Evolutionary conservation across 306 rosid genomes (phyloP).

Genomic region (Vigna radiata): DNA sequence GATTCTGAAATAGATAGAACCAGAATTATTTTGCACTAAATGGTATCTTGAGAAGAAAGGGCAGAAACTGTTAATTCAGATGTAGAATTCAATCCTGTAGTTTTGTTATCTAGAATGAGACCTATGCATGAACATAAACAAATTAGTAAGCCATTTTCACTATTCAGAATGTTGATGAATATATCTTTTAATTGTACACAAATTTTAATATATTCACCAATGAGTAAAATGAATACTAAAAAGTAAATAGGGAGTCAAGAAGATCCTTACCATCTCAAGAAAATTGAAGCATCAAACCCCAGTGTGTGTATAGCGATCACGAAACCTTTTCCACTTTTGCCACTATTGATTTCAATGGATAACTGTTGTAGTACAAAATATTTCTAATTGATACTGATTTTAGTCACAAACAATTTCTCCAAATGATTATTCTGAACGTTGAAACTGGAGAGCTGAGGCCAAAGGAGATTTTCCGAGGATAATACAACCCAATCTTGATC

Average conservation of each 20-base stretch:
- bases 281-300: slow-evolving; percentile 44
- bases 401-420: slow-evolving; percentile 53
- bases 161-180: slow-evolving; percentile 7
- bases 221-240: slow-evolving; percentile 31
- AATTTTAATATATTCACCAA: slow-evolving; percentile 13
- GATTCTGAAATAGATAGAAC: slow-evolving; percentile 43
- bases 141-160: slow-evolving; percentile 20
- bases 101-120: not conserved
- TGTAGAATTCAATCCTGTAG: not conserved
- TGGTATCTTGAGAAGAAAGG: slow-evolving; percentile 34
- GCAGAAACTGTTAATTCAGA: slow-evolving; percentile 20
- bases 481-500: slow-evolving; percentile 41
- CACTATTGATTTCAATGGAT: slow-evolving; percentile 48
- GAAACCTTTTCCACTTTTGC: slow-evolving; percentile 16
- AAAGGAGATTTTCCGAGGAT: slow-evolving; percentile 72
- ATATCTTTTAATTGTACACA: not conserved
- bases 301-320: slow-evolving; percentile 40
- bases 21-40: slow-evolving; percentile 37
- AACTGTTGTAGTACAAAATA: slow-evolving; percentile 18
- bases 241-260: slow-evolving; percentile 35
- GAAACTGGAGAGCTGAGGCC: slow-evolving; percentile 68
- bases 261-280: slow-evolving; percentile 52
- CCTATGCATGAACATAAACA: not conserved
- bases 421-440: slow-evolving; percentile 49
- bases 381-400: slow-evolving; percentile 43